phyloP scores from a whole-genome alignment of 495 filamentous ascomycete species.

The Penicillium canescens region DNA sequence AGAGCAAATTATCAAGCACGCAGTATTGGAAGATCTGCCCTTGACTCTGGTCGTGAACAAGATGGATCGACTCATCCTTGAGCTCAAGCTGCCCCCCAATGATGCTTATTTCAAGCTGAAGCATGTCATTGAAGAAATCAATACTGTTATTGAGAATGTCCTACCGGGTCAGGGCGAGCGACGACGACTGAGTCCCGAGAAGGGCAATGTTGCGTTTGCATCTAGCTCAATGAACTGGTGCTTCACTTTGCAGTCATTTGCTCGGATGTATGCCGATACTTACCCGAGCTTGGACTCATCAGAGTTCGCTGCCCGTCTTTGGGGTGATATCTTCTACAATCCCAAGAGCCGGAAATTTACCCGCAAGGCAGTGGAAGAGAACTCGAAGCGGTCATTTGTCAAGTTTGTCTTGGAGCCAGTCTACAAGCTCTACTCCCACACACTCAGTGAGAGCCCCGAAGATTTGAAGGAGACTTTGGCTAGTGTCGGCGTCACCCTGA shows the following conservation, averaged over 20 bases:
- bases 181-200: conserved; percentile 87
- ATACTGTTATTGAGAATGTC: conserved; percentile 87
- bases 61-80: conserved; percentile 91
- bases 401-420: conserved; percentile 95
- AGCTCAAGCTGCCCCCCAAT: conserved; percentile 89
- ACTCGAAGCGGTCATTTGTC: conserved; percentile 83
- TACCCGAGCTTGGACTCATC: conserved; percentile 76
- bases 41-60: conserved; percentile 93
- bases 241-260: conserved; percentile 90
- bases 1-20: conserved; percentile 95
- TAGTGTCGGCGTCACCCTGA: conserved; percentile 78
- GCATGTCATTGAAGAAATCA: conserved; percentile 96
- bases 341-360: conserved; percentile 86
- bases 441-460: conserved; percentile 86
- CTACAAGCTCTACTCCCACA: conserved; percentile 96
- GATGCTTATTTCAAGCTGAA: conserved; percentile 99
- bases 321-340: conserved; percentile 98
- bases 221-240: conserved; percentile 94
- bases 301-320: conserved; percentile 80
- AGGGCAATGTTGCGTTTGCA: conserved; percentile 94
- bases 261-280: conserved; percentile 91
- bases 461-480: conserved; percentile 80
- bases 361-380: conserved; percentile 78
- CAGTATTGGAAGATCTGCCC: conserved; percentile 85
- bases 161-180: conserved; percentile 80